Base-by-base conservation (phyloP, 2,329 filamentous ascomycete genomes). In the Aspergillus ustus region DNA sequence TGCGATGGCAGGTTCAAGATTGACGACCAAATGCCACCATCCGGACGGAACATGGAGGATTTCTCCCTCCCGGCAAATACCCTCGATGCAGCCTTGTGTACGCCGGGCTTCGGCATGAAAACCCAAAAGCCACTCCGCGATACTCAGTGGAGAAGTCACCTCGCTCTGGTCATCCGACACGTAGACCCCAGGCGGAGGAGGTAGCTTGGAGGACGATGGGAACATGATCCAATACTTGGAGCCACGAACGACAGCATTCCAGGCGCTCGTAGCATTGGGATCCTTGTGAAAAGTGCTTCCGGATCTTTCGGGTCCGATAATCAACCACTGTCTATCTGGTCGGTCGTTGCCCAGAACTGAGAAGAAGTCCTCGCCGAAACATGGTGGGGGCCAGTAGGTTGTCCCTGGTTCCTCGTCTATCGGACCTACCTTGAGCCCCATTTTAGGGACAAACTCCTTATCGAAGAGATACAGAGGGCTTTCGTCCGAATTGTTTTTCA, bases 181-280 rank as follows among this genome's bases (percentile, higher is more conserved):
- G 69, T 90, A 96, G 43, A 98, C 93, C 3, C 94, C 94, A 0
- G 94, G 94, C 7, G 95, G 93, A 3, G 88, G 83, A 0, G 88
- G 85, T 6, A 84, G 74, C 19, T 79, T 79, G 1, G 81, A 75
- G 0, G 87, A 87, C 0, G 91, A 90, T 0, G 92, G 93, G 72
- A 98, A 98, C 92, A 98, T 96, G 75, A 98, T 94, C 94, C 95
- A 98, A 82, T 98, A 98, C 74, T 98, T 98, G 37, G 89, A 87
- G 5, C 94, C 95, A 62, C 90, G 87, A 29, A 98, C 82, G 15
- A 97, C 92, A 0, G 93, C 94, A 74, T 98, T 98, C 95, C 94
- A 98, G 0, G 95, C 94, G 69, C 88, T 81, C 19, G 84, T 89
- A 1, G 85, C 86, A 72, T 89, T 89, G 2, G 86, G 87, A 69